Evolutionary conservation across 331 rosid species (phyloP), one percentile per base, ranked within the genome.

Genomic region (Rosa hybrid): DNA sequence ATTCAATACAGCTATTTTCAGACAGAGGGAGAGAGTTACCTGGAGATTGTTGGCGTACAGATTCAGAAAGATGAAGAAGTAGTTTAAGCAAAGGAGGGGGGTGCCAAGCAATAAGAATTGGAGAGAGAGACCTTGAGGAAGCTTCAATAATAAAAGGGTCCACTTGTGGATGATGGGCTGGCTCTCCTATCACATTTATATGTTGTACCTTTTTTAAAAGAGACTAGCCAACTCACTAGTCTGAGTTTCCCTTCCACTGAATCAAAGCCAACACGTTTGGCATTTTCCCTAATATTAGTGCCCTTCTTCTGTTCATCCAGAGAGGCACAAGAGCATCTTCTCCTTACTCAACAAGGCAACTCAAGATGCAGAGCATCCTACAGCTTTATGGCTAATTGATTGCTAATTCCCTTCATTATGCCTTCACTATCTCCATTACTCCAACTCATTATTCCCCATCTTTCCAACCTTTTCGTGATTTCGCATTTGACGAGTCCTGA

Each of bases 211-310:
- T 84, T 78, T 45, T 78, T 73, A 76, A 78, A 78, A 80, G 73
- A 82, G 84, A 87, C 84, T 75, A 77, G 94, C 90, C 94, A 92
- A 87, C 98, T 90, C 97, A 88, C 84, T 83, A 80, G 92, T 79
- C 88, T 72, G 56, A 44, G 77, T 56, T 51, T 76, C 21, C 42
- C 90, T 41, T 68, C 79, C 79, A 67, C 75, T 78, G 88, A 94
- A 57, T 59, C 51, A 76, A 57, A 90, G 97, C 98, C 88, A 90
- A 64, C 88, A 86, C 69, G 68, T 68, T 86, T 67, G 75, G 68
- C 80, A 82, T 80, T 75, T 88, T 85, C 27, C 46, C 16, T 60
- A 42, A 42, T 3, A 42, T 12, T 85, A 38, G 48, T 77, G 67
- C 39, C 16, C 59, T 39, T 57, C 25, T 21, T 21, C 38, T 21